Conservation (phyloP, 1,284 basidiomycete genomes). For the Leucoagaricus sp. region DNA sequence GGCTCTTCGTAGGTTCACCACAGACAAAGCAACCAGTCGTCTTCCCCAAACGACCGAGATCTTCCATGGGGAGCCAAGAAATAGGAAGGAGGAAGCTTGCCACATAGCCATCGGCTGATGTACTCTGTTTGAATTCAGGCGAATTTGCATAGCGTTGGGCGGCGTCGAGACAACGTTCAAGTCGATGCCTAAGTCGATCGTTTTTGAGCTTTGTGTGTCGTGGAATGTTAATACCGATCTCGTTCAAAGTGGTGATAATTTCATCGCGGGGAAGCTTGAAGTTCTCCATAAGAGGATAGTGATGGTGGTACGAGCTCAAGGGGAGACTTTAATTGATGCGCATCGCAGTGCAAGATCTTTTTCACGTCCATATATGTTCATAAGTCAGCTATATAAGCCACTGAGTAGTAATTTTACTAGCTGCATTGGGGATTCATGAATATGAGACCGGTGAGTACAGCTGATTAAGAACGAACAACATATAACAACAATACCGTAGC, state of each 20-base stretch:
- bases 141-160: constrained; percentile 15
- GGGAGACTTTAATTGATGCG: too few species aligned
- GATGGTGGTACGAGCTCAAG: background rate
- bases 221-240: constrained; percentile 1
- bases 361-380: too few species aligned
- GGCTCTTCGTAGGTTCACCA: constrained; percentile 30
- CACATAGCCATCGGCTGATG: constrained; percentile 12
- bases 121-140: constrained; percentile 20
- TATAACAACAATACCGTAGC: too few species aligned
- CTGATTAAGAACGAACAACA: background rate
- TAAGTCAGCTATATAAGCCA: too few species aligned
- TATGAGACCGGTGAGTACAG: too few species aligned
- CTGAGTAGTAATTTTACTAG: too few species aligned
- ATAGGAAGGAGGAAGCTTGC: constrained; percentile 40
- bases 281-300: background rate
- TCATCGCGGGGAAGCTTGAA: constrained; percentile 1
- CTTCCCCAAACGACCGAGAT: constrained; percentile 35
- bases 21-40: constrained; percentile 40
- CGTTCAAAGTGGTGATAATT: background rate
- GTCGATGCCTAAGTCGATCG: background rate
- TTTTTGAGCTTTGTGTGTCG: background rate
- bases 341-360: too few species aligned
- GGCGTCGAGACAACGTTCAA: constrained; percentile 1
- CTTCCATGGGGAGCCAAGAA: constrained; percentile 35
- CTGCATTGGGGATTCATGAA: too few species aligned